Conservation (phyloP, 176 grass and related monocot species). For the Typha latifolia region DNA sequence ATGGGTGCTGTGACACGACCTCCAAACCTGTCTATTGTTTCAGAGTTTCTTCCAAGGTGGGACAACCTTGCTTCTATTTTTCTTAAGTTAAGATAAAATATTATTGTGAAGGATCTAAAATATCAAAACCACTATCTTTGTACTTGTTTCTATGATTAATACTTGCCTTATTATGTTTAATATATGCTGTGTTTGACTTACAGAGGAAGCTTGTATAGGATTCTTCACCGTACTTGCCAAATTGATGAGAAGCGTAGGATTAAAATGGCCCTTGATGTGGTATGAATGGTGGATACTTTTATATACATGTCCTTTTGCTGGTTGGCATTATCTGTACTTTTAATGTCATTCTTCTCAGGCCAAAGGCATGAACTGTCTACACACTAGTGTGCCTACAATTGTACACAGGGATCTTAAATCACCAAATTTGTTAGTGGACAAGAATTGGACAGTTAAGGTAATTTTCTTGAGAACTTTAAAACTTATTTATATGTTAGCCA, state of each 20-base stretch:
- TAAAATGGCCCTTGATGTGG: constrained; percentile 99
- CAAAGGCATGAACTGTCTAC: constrained; percentile 98
- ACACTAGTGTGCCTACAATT: constrained; percentile 85
- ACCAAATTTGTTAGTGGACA: constrained; percentile 94
- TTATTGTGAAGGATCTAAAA: constrained; percentile 13
- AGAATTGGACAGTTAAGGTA: constrained; percentile 99
- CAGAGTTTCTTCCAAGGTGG: constrained; percentile 95
- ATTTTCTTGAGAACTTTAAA: constrained; percentile 23
- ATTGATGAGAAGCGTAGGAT: constrained; percentile 97
- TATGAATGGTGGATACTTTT: constrained; percentile 34
- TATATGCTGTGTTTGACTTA: constrained; percentile 2
- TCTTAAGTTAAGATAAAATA: background rate
- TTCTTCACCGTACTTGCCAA: constrained; percentile 93
- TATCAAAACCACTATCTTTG: background rate
- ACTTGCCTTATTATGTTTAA: background rate
- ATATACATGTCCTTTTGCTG: constrained; percentile 20
- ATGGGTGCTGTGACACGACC: constrained; percentile 99
- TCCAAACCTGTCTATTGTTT: constrained; percentile 90
- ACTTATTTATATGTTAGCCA: background rate
- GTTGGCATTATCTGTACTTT: constrained; percentile 5
- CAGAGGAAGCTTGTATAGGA: constrained; percentile 98
- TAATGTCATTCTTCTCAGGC: constrained; percentile 44
- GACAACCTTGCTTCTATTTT: constrained; percentile 13
- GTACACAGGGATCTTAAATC: constrained; percentile 99
- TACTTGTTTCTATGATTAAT: background rate